Evolutionary conservation across 2,329 filamentous ascomycete genomes (phyloP), one percentile per base, ranked within the genome.

Genomic region (Verticillium albo-atrum): DNA sequence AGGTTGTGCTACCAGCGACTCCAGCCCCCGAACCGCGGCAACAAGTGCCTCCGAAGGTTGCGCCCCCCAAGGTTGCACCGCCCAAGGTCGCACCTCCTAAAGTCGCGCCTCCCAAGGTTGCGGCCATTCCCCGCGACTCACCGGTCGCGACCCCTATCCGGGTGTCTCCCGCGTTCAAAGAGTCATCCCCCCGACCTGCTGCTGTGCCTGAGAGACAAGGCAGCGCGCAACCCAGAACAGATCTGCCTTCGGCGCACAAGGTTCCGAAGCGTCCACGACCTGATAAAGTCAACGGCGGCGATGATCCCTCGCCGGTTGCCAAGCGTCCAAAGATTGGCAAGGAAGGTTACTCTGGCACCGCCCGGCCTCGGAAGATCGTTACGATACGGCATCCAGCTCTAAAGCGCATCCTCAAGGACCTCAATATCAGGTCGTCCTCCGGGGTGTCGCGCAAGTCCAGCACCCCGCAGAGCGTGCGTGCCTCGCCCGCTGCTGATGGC

Each of bases 251-350:
- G 9, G 23, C 42, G 9, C n/a, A 23, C 6, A 68, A 66, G 54
- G 63, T 61, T 17, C 64, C 65, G 9, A 78, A 78, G 61, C 69
- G 75, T 17, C 68, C 75, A 20, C 72, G 72, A 3, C 67, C 73
- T 34, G 75, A 77, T 15, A 75, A 74, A 59, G 70, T 73, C 3
- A 73, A 74, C 26, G 64, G 66, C 20, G 65, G 72, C 4, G 74
- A 75, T 37, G 64, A 66, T 27, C 63, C 66, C 4, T 67, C 68
- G 1, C 75, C 75, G 1, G 71, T 69, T 27, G 67, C 74, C 1
- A 78, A 78, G 66, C 70, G 75, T 14, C 70, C 74, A 4, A 78
- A 77, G 66, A 68, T 64, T 17, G 59, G 51, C 25, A 17, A 70
- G 6, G 72, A 75, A 15, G 55, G 50, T 37, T 60, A 67, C 2